Base-by-base conservation (phyloP, 2,329 filamentous ascomycete genomes). In the Scorias spongiosa region DNA sequence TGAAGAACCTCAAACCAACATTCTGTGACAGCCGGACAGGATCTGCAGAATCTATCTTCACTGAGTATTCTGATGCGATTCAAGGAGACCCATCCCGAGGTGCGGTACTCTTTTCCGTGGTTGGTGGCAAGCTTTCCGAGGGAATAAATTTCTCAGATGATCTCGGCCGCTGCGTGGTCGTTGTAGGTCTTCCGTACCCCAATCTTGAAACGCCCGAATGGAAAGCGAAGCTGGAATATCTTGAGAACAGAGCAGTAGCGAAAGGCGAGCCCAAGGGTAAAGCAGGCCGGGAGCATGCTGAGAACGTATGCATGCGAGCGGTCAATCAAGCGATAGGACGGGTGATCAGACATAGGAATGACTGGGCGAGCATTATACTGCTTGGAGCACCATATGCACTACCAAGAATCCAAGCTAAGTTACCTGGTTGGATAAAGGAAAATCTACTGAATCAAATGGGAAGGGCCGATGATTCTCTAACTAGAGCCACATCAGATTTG, bases 81-180 rank as follows among this genome's bases (percentile, higher is more conserved):
- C 29, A 43, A 5, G 37, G 38, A 7, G 44, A 49, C 29, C 28
- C 41, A 6, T 70, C 62, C 2, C 70, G 73, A 40, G 88, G 88
- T 0, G 89, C 84, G 0, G 66, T 96, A 0, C 73, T 98, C 0
- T 74, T 98, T 20, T 88, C 86, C 43, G 88, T 98, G 2, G 81
- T 98, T 2, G 89, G 89, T 44, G 91, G 91, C 11, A 93, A 89
- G 52, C 81, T 98, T 66, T 93, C 85, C 46, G 91, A 98, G 64
- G 91, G 91, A 51, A 98, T 98, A 66, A 98, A 98, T 64, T 98
- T 98, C 66, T 89, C 85, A 0, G 88, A 98, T 64, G 72, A 74
- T 2, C 76, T 98, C 0, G 91, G 91, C 1, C 80, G 91, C 20
- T 89, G 84, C 43, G 87, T 98, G 8, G 69, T 93, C 11, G 82